Evolutionary conservation across 2,329 filamentous ascomycete genomes (phyloP), one percentile per base, ranked within the genome.

Genomic region (Ascomycota sp.): DNA sequence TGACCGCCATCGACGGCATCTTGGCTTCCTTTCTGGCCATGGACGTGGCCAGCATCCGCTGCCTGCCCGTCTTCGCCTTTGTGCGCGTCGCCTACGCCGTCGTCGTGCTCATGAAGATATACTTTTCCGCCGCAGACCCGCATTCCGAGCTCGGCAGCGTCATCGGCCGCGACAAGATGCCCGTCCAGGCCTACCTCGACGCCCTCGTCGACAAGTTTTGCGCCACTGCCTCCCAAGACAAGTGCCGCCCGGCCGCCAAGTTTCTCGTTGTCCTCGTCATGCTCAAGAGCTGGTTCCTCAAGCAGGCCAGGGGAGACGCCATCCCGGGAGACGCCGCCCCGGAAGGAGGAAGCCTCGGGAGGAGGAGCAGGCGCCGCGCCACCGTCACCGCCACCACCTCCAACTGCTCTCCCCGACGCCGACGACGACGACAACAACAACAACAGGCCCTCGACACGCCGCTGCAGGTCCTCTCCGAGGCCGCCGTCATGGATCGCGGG

Each of bases 61-160:
- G 63, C 32, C 47, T 82, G 8, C 76, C 78, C 12, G 73, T 77
- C 3, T 73, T 77, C 42, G 69, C 68, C 45, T 72, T 78, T 40
- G 75, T 79, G 11, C 69, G 77, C 20, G 68, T 80, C 12, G 69
- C 75, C 8, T 81, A 80, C 43, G 71, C 70, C 5, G 63, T 74
- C 3, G 72, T 82, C 13, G 68, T 78, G 21, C 56, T 82, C 23
- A 75, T 80, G 45, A 82, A 81, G 48, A 65, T 83, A 36, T 75
- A 75, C 49, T 73, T 77, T 29, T 68, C 72, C 7, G 69, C 74
- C 4, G 65, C 66, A 2, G 62, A 65, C 10, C 65, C 72, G 1
- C 63, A 65, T 25, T 74, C 68, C 11, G 71, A 75, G 39, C 61
- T 85, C 2, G 71, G 70, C n/a, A 65, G 66, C 35, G 64, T 83